Evolutionary conservation across 2,329 filamentous ascomycete species (phyloP), one percentile per base, ranked within the genome.

Genomic region (Pseudopithomyces chartarum): DNA sequence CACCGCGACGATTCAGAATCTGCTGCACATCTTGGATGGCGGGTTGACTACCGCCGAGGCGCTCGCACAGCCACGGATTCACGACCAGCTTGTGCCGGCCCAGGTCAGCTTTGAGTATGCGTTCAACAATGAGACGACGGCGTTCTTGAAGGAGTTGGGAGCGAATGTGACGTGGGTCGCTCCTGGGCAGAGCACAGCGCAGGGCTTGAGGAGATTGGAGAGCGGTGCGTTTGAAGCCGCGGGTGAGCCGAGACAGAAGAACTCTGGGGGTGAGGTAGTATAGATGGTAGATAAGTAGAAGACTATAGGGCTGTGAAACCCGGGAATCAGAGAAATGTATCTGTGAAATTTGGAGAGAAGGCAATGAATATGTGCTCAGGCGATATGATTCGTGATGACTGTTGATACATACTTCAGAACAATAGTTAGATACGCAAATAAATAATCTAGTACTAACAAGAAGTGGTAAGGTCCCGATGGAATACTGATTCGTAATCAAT

Each of bases 1-100:
- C 70, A 94, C 91, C 0, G 79, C 90, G 2, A 93, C 90, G 0
- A 82, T 91, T 7, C 90, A 92, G 70, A 87, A 87, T 38, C 78
- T 92, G 5, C 88, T 90, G 77, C 85, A 91, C 67, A 82, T 91
- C 6, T 78, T 96, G 2, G 89, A 94, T 66, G 82, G 86, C 59
- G 79, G 80, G 13, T 79, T 87, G 75, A 85, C 82, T 0, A 81
- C 87, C 5, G 74, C 78, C 0, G 79, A 89, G 49, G 89, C 91
- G 0, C 80, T 96, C 13, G 80, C 79, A 0, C 75, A 83, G 66
- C 90, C 90, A 0, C 81, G 92, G 8, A 77, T 96, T 20, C 92
- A 96, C 69, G 91, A 96, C 69, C 92, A 96, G 76, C 79, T 96
- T 10, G 80, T 92, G 52, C 92, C 92, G 0, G 88, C 92, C 64